Base-by-base conservation (phyloP, 1,139 yeast genomes). In the Taphrina betulina region DNA sequence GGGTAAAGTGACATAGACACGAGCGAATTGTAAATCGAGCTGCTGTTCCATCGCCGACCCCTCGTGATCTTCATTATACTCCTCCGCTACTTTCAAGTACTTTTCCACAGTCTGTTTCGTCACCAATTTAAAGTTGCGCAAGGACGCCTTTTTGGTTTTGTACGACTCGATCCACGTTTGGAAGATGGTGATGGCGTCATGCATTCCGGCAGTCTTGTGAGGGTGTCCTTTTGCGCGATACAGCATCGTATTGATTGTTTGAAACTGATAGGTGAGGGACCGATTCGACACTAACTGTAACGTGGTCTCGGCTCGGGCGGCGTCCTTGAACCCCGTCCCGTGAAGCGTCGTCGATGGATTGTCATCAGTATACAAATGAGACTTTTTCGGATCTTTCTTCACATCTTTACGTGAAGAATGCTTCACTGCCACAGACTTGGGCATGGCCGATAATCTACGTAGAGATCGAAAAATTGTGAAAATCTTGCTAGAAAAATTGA, bases 321-420 rank as follows among this genome's bases (percentile, higher is more conserved):
- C 48, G 29, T 43, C 48, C 38, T 43, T 43, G 48, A 43, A 43
- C 14, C 48, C 48, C 3, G 48, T 43, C 14, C 48, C 48, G 20
- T 43, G 48, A 3, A 43, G 28, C 3, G 48, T 43, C 16, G 48
- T 43, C 38, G 17, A 26, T 10, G 48, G 48, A 33, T 43, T 31
- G 38, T 43, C 48, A 37, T 43, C 48, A 5, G 48, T 31, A 31
- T 43, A 43, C 29, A 43, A 29, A 23, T 43, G 48, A 5, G 48
- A 43, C 17, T 36, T 37, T 16, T 43, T 43, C 19, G 48, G 38
- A 33, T 31, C 46, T 12, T 26, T 26, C 31, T 26, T 26, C n/a
- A n/a, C n/a, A n/a, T n/a, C n/a, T n/a, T n/a, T n/a, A n/a, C n/a
- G n/a, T n/a, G n/a, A n/a, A n/a, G n/a, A n/a, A n/a, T n/a, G n/a